These are phyloP conservation scores for Aspergillus sp. DNA, from an alignment of 2,329 filamentous ascomycete species.

Conservation along the genomic window DNA sequence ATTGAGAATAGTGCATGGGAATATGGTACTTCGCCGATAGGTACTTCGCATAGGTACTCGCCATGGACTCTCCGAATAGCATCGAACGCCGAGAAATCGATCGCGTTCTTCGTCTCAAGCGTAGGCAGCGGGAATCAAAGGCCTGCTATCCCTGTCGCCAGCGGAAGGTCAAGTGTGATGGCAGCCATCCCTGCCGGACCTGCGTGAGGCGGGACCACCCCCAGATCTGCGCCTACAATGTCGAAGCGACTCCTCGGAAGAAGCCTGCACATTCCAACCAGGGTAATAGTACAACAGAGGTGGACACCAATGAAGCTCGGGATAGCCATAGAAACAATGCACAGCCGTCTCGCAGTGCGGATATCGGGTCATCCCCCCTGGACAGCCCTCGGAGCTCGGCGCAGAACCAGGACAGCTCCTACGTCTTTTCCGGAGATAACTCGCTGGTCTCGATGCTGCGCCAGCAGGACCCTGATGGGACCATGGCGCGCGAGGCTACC, in stretches of 20 bases:
- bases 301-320: no score
- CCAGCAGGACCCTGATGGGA: slow-evolving; percentile 27
- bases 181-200: slow-evolving; percentile 27
- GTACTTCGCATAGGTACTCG: no score
- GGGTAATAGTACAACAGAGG: not conserved
- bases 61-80: not conserved
- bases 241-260: not conserved
- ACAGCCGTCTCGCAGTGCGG: no score
- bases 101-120: slow-evolving; percentile 27
- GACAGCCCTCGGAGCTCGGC: not conserved
- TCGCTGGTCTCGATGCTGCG: slow-evolving; percentile 32
- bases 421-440: slow-evolving; percentile 32
- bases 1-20: no score
- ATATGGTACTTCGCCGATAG: slow-evolving; percentile 22
- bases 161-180: slow-evolving; percentile 39
- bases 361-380: not conserved
- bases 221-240: slow-evolving; percentile 28
- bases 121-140: slow-evolving; percentile 29
- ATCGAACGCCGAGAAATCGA: slow-evolving; percentile 29
- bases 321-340: no score
- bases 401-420: slow-evolving; percentile 1
- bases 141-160: slow-evolving; percentile 38
- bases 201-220: slow-evolving; percentile 30
- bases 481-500: slow-evolving; percentile 26
- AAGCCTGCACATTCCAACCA: not conserved